Evolutionary conservation across 441 rosid genomes (phyloP), one percentile per base, ranked within the genome.

Genomic region (Melastoma candidum): DNA sequence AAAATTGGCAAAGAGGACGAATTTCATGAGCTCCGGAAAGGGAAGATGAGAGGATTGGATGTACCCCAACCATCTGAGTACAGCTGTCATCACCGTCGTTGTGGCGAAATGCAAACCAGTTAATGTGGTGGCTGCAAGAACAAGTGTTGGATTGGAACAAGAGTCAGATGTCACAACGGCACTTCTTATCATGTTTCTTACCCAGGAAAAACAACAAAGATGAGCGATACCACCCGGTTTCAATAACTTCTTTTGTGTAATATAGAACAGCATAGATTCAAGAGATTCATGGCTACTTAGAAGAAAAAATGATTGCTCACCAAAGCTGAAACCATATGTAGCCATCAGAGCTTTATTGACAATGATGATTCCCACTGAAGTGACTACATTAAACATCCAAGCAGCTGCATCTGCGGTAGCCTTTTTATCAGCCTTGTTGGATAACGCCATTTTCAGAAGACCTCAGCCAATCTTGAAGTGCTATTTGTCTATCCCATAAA

Each of bases 311-410:
- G 41, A 36, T 2, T 2, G 41, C 43, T 70, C 75, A 83, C 90
- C 90, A 57, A 83, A 81, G 71, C 82, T 83, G 67, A 75, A 83
- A 60, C 85, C 92, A 77, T 83, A 83, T 43, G 83, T 77, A 25
- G 92, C 87, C 92, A 83, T 83, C 58, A 83, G 62, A 13, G 85
- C 87, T 73, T 81, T 83, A 74, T 83, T 83, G 64, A 83, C 85
- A 24, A 83, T 80, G 59, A 83, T 83, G 57, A 83, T 74, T 57
- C 87, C 87, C 64, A 83, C 90, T 64, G 87, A 83, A 54, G 90
- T 80, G 62, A 81, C 92, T 24, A 84, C 77, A 73, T 83, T 83
- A 78, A 83, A 83, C 85, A 77, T 84, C 92, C 92, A 84, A 24
- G 87, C 85, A 68, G 82, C 87, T 11, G 77, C 85, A 77, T 83